These are phyloP conservation scores for Colletotrichum limetticola DNA, from an alignment of 2,329 filamentous ascomycete species.

Conservation along the genomic window DNA sequence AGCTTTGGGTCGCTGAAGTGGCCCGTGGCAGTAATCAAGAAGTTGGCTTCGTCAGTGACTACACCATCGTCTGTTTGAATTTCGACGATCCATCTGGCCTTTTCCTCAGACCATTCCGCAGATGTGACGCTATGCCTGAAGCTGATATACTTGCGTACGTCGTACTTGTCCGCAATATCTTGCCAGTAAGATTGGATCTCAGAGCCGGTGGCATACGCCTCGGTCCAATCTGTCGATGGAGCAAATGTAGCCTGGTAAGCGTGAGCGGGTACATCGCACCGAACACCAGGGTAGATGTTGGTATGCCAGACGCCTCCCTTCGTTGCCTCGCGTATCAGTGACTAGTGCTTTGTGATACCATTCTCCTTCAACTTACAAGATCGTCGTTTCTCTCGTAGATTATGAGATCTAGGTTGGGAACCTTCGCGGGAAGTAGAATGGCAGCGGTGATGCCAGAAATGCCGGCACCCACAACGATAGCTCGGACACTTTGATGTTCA, in stretches of 20 bases:
- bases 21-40: conserved; percentile 72
- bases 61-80: conserved; percentile 50
- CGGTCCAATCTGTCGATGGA: conserved; percentile 55
- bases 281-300: conserved; percentile 70
- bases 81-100: conserved; percentile 65
- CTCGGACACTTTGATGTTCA: conserved; percentile 58
- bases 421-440: conserved; percentile 73
- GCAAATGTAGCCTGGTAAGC: conserved; percentile 65
- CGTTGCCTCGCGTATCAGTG: not conserved
- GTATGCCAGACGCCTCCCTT: conserved; percentile 65
- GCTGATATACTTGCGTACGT: conserved; percentile 68
- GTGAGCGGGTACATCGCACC: conserved; percentile 75
- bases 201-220: conserved; percentile 72
- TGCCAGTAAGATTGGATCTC: conserved; percentile 78
- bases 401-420: conserved; percentile 72
- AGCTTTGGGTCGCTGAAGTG: conserved; percentile 74
- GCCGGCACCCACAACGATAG: conserved; percentile 73
- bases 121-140: conserved; percentile 64
- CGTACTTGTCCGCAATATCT: conserved; percentile 68
- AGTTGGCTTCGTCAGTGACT: conserved; percentile 61
- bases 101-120: conserved; percentile 63
- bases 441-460: conserved; percentile 72
- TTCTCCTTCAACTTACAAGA: conserved; percentile 59
- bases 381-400: conserved; percentile 75
- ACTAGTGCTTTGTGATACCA: not conserved